phyloP scores from a whole-genome alignment of 371 early-diverging fungal species.

The Actinomortierella wolfii region DNA sequence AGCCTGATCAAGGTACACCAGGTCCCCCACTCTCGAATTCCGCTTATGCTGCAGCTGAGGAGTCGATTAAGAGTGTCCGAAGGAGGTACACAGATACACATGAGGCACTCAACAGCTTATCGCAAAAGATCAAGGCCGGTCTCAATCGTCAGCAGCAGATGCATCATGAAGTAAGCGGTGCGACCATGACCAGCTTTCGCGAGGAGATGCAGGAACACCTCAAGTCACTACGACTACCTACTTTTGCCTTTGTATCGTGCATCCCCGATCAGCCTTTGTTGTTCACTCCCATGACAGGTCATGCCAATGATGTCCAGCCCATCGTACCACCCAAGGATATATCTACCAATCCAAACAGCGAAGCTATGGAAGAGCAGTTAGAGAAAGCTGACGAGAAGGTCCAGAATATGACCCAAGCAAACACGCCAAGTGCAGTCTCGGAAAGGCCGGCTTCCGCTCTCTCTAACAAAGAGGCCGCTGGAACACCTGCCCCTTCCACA shows the following conservation, averaged over 20 bases:
- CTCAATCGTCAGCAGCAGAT: slow-evolving; percentile 16
- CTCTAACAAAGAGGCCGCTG: background rate
- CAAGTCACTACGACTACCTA: slow-evolving; percentile 17
- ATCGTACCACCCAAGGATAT: too few species aligned
- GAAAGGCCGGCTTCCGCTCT: too few species aligned
- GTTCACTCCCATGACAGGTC: too few species aligned
- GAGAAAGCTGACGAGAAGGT: too few species aligned
- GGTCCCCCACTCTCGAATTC: too few species aligned
- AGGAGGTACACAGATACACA: slow-evolving; percentile 28
- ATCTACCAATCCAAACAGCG: too few species aligned
- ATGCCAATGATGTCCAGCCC: too few species aligned
- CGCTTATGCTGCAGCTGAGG: too few species aligned
- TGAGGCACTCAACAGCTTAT: slow-evolving; percentile 25
- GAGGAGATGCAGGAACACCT: slow-evolving; percentile 21
- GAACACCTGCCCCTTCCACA: background rate
- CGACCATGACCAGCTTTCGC: slow-evolving; percentile 8
- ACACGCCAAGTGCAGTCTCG: too few species aligned
- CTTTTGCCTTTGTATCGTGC: slow-evolving; percentile 26
- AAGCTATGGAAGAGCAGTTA: too few species aligned
- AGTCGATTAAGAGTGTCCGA: slow-evolving; percentile 4
- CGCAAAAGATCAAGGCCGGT: slow-evolving; percentile 26
- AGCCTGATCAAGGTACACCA: too few species aligned
- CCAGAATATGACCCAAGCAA: too few species aligned
- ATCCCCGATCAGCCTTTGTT: slow-evolving; percentile 26
- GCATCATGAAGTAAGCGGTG: background rate